Percentiles rank a stretch among this genome's conserved stretches.
Evolutionary conservation across 2,329 filamentous ascomycete species (phyloP).

Genomic region (Aspergillus novoparasiticus): DNA sequence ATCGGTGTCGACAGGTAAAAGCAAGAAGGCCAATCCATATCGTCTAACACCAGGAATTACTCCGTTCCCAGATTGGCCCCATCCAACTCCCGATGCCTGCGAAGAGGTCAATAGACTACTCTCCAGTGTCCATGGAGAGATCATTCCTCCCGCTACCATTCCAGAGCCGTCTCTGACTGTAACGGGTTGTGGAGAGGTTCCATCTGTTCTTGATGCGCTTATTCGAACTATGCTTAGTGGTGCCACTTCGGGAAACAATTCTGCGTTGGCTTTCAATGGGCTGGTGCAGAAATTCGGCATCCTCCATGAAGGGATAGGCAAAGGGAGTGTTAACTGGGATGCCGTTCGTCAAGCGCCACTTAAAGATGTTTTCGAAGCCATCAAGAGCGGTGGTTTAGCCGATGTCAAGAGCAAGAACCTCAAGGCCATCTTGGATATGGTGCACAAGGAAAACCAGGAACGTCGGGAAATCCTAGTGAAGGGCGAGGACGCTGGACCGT

Average conservation of each 20-base stretch:
- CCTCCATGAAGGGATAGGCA: slow-evolving; percentile 63
- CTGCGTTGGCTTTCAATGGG: slow-evolving; percentile 66
- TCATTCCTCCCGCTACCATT: slow-evolving; percentile 66
- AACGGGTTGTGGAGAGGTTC: slow-evolving; percentile 70
- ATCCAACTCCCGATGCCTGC: slow-evolving; percentile 70
- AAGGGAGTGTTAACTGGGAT: slow-evolving; percentile 76
- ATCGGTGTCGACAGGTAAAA: slow-evolving; percentile 15
- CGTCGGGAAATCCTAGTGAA: slow-evolving; percentile 54
- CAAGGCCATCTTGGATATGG: slow-evolving; percentile 71
- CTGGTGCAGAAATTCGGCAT: slow-evolving; percentile 67
- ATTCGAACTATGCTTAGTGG: slow-evolving; percentile 65
- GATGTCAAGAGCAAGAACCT: slow-evolving; percentile 72
- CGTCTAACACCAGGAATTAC: slow-evolving; percentile 56
- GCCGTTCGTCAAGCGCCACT: slow-evolving; percentile 63
- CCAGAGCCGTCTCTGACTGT: slow-evolving; percentile 70
- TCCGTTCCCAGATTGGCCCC: slow-evolving; percentile 68
- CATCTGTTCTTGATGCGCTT: slow-evolving; percentile 65
- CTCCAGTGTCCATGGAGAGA: slow-evolving; percentile 65
- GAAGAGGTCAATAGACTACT: slow-evolving; percentile 69
- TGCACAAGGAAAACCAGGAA: slow-evolving; percentile 68
- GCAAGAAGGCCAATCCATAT: slow-evolving; percentile 44
- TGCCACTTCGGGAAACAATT: slow-evolving; percentile 62
- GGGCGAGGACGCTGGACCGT: slow-evolving; percentile 48
- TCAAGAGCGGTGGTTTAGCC: slow-evolving; percentile 70
- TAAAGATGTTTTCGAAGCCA: slow-evolving; percentile 67